Evolutionary conservation across 192 early-diverging fungal species (phyloP), one percentile per base, ranked within the genome.

Genomic region (Pilobolus umbonatus): DNA sequence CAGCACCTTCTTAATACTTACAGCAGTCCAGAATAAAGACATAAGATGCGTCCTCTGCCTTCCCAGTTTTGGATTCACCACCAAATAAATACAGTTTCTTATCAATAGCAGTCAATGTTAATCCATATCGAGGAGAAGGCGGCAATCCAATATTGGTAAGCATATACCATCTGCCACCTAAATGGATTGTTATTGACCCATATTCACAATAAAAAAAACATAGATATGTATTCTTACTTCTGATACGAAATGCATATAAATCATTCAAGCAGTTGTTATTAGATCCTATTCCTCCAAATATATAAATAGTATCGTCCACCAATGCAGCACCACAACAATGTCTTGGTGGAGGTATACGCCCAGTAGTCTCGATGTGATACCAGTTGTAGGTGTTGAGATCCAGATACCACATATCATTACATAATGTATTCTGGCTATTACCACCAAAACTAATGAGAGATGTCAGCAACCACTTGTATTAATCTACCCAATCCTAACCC

Each of bases 321-420:
- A 80, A 42, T 26, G 58, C 14, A 21, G 57, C 52, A 5, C 71
- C 51, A 39, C 68, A 69, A 8, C 66, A 60, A 44, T 74, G 64
- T 4, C 81, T 63, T 56, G 75, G 70, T 21, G 60, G 34, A 1
- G 81, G 81, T 29, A 80, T 69, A 36, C 61, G 63, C 12, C 79
- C 75, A 7, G 57, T 69, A 11, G 73, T 69, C 3, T 60, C 39
- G 31, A 80, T 52, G 10, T 70, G 57, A 10, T 55, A 39, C 81
- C 81, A 83, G 6, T 36, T 42, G 14, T 74, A 65, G 2, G 52
- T 72, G 5, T 60, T 39, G 4, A 71, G 63, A 29, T 80, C 76
- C 52, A 72, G 79, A 32, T 68, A 71, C 81, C 81, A 83, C 26
- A 78, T 72, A 55, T 83, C 81, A 60, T 83, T 80, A 47, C 74